These are phyloP conservation scores for Musa itinerans DNA, from an alignment of 176 grass and related monocot species.

Conservation along the genomic window DNA sequence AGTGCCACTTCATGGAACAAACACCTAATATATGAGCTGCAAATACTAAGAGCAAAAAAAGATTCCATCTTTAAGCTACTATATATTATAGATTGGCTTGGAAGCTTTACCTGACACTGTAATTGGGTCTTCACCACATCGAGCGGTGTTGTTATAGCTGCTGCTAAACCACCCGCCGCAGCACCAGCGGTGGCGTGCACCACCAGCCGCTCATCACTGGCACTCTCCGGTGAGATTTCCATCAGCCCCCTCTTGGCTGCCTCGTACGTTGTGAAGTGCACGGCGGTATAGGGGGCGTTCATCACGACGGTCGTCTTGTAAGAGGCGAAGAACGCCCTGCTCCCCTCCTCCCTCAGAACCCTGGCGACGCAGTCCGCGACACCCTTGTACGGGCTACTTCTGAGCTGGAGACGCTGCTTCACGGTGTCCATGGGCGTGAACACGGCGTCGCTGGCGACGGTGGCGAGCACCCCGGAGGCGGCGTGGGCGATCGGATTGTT, in stretches of 20 bases:
- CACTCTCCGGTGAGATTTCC: slow-evolving; percentile 12
- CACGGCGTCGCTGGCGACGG: slow-evolving; percentile 19
- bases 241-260: slow-evolving; percentile 15
- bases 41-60: neutral
- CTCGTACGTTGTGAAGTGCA: slow-evolving; percentile 23
- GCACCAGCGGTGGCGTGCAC: slow-evolving; percentile 23
- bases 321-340: slow-evolving; percentile 17
- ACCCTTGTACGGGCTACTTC: slow-evolving; percentile 18
- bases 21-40: neutral
- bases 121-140: slow-evolving; percentile 22
- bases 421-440: slow-evolving; percentile 25
- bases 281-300: slow-evolving; percentile 19
- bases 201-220: slow-evolving; percentile 14
- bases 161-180: slow-evolving; percentile 14
- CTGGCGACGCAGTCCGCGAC: slow-evolving; percentile 17
- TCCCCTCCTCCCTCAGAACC: slow-evolving; percentile 12
- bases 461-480: slow-evolving; percentile 10
- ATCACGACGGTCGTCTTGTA: slow-evolving; percentile 18
- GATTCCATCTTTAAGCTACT: neutral
- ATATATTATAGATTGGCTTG: neutral
- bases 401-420: slow-evolving; percentile 20
- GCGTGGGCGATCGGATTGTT: slow-evolving; percentile 14
- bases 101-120: slow-evolving; percentile 17
- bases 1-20: neutral
- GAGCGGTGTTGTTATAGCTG: slow-evolving; percentile 7